phyloP scores from a whole-genome alignment of 2,329 filamentous ascomycete genomes.

The Curvularia eragrostidis region DNA sequence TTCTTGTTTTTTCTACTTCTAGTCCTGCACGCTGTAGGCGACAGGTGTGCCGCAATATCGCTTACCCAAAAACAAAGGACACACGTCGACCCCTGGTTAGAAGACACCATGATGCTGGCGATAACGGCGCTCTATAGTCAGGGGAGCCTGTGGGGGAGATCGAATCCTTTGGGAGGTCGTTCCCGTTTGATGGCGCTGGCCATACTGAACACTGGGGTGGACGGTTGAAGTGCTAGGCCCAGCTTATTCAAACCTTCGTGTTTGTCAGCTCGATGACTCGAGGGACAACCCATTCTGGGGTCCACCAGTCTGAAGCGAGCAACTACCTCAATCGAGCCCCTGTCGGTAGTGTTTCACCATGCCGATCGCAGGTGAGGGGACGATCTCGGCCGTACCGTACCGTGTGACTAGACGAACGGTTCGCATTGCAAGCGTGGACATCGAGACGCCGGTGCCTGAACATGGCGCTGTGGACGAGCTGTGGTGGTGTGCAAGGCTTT shows the following conservation, averaged over 20 bases:
- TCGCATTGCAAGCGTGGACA: conserved; percentile 10
- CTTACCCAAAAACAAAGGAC: conserved; percentile 10
- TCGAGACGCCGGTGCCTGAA: neutral
- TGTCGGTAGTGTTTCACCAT: conserved; percentile 11
- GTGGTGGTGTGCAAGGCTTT: neutral
- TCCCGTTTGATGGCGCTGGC: conserved; percentile 15
- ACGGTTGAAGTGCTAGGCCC: conserved; percentile 3
- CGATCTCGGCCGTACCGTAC: conserved; percentile 15
- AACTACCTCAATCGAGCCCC: conserved; percentile 9
- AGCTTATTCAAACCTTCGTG: conserved; percentile 4
- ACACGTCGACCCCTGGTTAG: neutral
- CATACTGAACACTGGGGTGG: neutral
- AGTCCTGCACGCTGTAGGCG: conserved; percentile 2
- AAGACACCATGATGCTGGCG: neutral
- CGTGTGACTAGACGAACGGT: conserved; percentile 14
- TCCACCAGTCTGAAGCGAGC: conserved; percentile 11
- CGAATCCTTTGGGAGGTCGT: conserved; percentile 4
- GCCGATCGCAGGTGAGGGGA: conserved; percentile 7
- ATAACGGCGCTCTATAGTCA: conserved; percentile 1
- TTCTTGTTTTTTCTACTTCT: conserved; percentile 11
- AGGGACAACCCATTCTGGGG: conserved; percentile 2
- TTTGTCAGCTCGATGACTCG: conserved; percentile 6
- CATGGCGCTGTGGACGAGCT: no score
- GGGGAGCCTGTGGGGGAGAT: conserved; percentile 6
- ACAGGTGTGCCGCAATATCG: conserved; percentile 10